Percentiles rank a stretch among this genome's conserved stretches.
These are phyloP conservation scores for Sergeia podlipaevii DNA, from an alignment of 208 protist genomes.

Conservation along the genomic window DNA sequence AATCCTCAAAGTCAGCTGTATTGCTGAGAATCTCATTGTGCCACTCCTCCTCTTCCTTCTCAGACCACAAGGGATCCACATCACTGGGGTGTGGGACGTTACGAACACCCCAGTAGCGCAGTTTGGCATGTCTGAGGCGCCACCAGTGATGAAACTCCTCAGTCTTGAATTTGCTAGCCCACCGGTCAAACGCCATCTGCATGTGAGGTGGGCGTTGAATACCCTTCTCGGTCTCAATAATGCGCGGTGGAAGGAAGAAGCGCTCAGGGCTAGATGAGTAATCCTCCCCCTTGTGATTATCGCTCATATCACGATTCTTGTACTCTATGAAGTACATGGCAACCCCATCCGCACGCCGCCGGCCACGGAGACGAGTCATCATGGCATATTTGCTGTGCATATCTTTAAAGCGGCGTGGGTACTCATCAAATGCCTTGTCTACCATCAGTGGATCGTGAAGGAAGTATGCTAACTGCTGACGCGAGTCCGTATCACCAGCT, in stretches of 20 bases:
- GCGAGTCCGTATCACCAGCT: constrained; percentile 82
- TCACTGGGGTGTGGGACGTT: constrained; percentile 91
- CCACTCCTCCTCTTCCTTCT: constrained; percentile 92
- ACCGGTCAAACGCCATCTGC: constrained; percentile 92
- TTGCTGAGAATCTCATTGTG: constrained; percentile 88
- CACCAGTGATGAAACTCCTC: constrained; percentile 92
- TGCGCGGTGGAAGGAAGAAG: constrained; percentile 87
- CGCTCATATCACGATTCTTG: constrained; percentile 86
- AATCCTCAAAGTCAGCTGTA: constrained; percentile 84
- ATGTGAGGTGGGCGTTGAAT: constrained; percentile 89
- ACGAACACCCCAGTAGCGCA: constrained; percentile 88
- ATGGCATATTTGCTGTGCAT: constrained; percentile 85
- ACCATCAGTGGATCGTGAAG: constrained; percentile 88
- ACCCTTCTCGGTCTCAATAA: constrained; percentile 86
- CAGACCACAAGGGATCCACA: constrained; percentile 87
- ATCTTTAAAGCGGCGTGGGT: constrained; percentile 78
- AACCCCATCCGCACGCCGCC: constrained; percentile 60
- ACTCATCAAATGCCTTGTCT: constrained; percentile 92
- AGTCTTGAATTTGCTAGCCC: constrained; percentile 91
- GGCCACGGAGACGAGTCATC: constrained; percentile 80
- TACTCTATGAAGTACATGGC: constrained; percentile 92
- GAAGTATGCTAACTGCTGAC: constrained; percentile 88
- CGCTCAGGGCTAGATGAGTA: constrained; percentile 77
- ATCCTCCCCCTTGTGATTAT: constrained; percentile 91
- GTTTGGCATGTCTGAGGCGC: constrained; percentile 85